Evolutionary conservation across 768 basidiomycete genomes (phyloP).

Genomic region (Guyanaporus albipodus): DNA sequence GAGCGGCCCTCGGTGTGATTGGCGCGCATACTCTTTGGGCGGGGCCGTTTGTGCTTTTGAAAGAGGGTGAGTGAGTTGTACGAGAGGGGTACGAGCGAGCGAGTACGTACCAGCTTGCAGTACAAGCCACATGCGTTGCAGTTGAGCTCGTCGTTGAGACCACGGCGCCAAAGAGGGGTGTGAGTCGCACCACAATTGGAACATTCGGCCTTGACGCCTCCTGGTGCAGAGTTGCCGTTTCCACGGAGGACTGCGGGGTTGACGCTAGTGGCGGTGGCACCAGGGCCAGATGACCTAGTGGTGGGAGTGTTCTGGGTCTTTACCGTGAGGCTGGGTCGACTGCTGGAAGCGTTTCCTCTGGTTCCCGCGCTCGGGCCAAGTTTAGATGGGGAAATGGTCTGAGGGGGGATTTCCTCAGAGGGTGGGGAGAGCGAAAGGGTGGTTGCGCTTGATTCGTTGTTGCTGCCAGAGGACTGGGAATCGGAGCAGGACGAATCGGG

Average conservation of each 20-base stretch:
- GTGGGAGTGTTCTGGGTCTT: conserved; percentile 46
- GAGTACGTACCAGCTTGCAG: conserved; percentile 69
- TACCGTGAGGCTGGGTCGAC: conserved; percentile 58
- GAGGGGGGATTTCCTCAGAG: conserved; percentile 40
- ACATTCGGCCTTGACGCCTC: conserved; percentile 75
- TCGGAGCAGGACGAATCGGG: conserved; percentile 12
- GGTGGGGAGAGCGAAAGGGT: conserved; percentile 37
- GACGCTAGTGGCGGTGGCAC: conserved; percentile 60
- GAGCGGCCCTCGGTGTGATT: conserved; percentile 69
- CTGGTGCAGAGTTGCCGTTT: conserved; percentile 41
- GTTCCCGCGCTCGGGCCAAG: conserved; percentile 52
- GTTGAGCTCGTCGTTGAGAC: conserved; percentile 83
- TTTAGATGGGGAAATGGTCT: conserved; percentile 57
- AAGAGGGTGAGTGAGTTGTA: not conserved
- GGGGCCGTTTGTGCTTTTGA: conserved; percentile 81
- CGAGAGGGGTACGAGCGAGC: not conserved
- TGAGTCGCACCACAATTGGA: conserved; percentile 87
- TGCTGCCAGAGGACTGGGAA: conserved; percentile 1
- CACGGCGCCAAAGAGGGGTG: conserved; percentile 83
- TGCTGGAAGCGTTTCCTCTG: conserved; percentile 40
- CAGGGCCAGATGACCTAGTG: conserved; percentile 54
- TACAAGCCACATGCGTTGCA: conserved; percentile 88
- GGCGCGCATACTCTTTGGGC: conserved; percentile 84
- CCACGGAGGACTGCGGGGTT: conserved; percentile 40
- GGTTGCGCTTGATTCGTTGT: conserved; percentile 1